Conservation (phyloP, 2,329 filamentous ascomycete genomes). For the Pseudopyricularia javanii region DNA sequence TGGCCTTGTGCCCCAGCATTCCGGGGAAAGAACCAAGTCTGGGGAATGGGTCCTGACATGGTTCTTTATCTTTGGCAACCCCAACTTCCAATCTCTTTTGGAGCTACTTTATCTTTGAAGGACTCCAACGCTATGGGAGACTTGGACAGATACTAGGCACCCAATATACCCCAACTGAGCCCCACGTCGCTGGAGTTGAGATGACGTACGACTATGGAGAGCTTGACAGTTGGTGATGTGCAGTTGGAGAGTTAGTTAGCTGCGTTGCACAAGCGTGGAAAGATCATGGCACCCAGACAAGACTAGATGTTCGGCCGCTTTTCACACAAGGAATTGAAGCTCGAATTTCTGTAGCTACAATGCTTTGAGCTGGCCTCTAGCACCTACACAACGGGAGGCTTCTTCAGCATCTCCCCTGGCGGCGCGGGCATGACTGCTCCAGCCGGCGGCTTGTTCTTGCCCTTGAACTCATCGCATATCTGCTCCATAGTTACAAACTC, state of each 20-base stretch:
- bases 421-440: slow-evolving; percentile 50
- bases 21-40: not conserved
- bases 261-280: too few relatives aligned
- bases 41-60: not conserved
- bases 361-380: too few relatives aligned
- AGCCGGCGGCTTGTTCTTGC: slow-evolving; percentile 41
- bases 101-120: not conserved
- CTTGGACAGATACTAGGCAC: not conserved
- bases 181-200: too few relatives aligned
- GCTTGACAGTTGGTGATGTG: too few relatives aligned
- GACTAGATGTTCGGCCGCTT: too few relatives aligned
- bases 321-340: too few relatives aligned
- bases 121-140: not conserved
- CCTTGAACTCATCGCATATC: slow-evolving; percentile 65
- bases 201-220: too few relatives aligned
- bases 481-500: slow-evolving; percentile 56
- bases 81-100: not conserved
- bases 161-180: too few relatives aligned
- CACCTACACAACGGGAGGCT: slow-evolving; percentile 8
- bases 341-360: too few relatives aligned
- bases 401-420: slow-evolving; percentile 37
- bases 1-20: not conserved
- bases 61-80: not conserved
- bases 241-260: too few relatives aligned
- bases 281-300: too few relatives aligned